These are phyloP conservation scores for Erythrobasidium hasegawianum DNA, from an alignment of 1,284 basidiomycete genomes.

Conservation along the genomic window DNA sequence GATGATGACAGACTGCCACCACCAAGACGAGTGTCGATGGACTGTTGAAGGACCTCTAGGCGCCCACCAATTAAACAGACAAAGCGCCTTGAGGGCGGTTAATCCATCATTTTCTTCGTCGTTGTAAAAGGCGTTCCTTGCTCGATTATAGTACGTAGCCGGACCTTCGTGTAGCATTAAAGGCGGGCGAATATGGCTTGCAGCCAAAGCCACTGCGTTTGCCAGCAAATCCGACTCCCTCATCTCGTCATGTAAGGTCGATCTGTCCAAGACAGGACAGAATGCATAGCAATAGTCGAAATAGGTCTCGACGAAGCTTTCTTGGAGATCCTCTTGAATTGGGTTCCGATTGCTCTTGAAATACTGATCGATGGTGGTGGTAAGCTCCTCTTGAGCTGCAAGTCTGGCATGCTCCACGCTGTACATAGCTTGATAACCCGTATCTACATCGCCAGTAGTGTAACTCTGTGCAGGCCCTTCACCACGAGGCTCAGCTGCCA, in stretches of 20 bases:
- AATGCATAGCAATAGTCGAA: neutral
- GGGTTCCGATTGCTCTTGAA: neutral
- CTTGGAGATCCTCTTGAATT: neutral
- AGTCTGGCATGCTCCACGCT: neutral
- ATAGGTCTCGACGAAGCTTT: conserved; percentile 1
- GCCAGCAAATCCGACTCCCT: neutral
- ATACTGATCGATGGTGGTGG: neutral
- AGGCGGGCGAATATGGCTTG: neutral
- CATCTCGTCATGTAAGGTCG: neutral
- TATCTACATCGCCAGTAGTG: conserved; percentile 2
- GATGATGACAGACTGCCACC: conserved; percentile 3
- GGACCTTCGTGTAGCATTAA: neutral
- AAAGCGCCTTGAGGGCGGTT: neutral
- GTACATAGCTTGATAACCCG: neutral
- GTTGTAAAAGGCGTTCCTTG: neutral
- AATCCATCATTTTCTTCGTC: conserved; percentile 1
- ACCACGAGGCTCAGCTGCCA: neutral
- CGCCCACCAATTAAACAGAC: neutral
- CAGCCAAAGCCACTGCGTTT: neutral
- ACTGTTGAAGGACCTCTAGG: neutral
- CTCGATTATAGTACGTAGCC: neutral
- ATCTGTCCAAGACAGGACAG: neutral
- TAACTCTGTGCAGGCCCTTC: neutral
- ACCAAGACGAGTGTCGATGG: neutral
- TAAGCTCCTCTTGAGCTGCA: neutral